Percentiles rank a stretch among this genome's conserved stretches.
phyloP scores from a whole-genome alignment of 495 filamentous ascomycete genomes.

The Penicillium bialowiezense region DNA sequence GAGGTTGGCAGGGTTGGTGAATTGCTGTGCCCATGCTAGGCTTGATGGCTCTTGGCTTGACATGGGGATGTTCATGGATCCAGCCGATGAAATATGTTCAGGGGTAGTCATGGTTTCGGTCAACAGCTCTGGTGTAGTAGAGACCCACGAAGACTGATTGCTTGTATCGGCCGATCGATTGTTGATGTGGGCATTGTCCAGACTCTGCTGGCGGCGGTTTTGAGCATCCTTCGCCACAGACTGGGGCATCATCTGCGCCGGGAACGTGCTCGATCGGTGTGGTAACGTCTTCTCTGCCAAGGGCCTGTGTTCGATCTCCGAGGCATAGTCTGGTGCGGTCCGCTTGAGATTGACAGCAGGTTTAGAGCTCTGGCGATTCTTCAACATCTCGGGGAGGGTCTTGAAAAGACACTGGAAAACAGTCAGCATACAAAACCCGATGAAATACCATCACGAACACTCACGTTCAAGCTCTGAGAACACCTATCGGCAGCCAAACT shows the following conservation, averaged over 20 bases:
- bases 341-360: slow-evolving; percentile 43
- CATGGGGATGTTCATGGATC: slow-evolving; percentile 17
- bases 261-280: slow-evolving; percentile 49
- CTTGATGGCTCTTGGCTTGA: slow-evolving; percentile 24
- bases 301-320: slow-evolving; percentile 23
- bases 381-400: slow-evolving; percentile 68
- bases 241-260: slow-evolving; percentile 32
- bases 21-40: slow-evolving; percentile 29
- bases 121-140: slow-evolving; percentile 29
- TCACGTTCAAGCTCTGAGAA: slow-evolving; percentile 68
- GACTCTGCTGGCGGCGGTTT: slow-evolving; percentile 28
- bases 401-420: slow-evolving; percentile 66
- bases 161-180: slow-evolving; percentile 22
- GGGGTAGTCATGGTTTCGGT: slow-evolving; percentile 34
- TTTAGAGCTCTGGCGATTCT: slow-evolving; percentile 49
- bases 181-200: slow-evolving; percentile 29
- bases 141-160: slow-evolving; percentile 28
- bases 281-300: slow-evolving; percentile 31
- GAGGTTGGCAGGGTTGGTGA: slow-evolving; percentile 41
- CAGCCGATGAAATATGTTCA: slow-evolving; percentile 17
- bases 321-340: slow-evolving; percentile 27
- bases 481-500: slow-evolving; percentile 89
- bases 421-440: neutral
- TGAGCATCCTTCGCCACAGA: slow-evolving; percentile 15
- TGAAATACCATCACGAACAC: slow-evolving; percentile 15